Conservation (phyloP, 345 rosid genomes). For the Eucalyptus marginata region DNA sequence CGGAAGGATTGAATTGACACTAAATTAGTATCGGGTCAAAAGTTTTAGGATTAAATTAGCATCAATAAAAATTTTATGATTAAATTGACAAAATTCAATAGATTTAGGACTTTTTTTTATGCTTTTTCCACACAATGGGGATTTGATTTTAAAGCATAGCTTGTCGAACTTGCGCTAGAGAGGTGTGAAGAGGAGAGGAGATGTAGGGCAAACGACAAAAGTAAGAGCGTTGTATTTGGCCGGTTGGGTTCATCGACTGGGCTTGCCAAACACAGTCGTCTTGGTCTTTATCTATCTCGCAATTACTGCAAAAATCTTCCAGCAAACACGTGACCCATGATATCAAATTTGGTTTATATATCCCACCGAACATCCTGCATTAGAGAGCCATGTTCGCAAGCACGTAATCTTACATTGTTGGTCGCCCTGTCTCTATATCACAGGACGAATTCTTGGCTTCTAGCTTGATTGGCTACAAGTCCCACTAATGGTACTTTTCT, state of each 20-base stretch:
- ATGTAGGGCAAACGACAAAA: neutral
- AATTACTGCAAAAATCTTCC: neutral
- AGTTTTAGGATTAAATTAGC: too few relatives aligned
- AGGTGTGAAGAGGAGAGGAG: neutral
- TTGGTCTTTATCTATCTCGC: neutral
- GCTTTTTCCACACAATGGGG: neutral
- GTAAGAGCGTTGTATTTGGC: neutral
- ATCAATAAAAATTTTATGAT: too few relatives aligned
- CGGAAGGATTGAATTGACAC: fast-evolving
- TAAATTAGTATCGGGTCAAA: too few relatives aligned
- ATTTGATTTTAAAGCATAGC: neutral
- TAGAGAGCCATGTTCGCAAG: neutral
- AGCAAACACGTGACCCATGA: neutral
- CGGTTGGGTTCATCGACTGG: neutral
- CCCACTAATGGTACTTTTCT: neutral
- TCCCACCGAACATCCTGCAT: neutral
- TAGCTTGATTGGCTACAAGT: neutral
- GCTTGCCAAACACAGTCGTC: neutral
- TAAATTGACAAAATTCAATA: too few relatives aligned
- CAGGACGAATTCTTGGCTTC: neutral
- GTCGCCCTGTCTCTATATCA: neutral
- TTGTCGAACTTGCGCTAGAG: neutral
- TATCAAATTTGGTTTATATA: neutral
- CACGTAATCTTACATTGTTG: neutral
- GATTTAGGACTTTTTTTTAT: too few relatives aligned